Evolutionary conservation across 495 filamentous ascomycete genomes (phyloP), one percentile per base, ranked within the genome.

Genomic region (Penicillium angulare): DNA sequence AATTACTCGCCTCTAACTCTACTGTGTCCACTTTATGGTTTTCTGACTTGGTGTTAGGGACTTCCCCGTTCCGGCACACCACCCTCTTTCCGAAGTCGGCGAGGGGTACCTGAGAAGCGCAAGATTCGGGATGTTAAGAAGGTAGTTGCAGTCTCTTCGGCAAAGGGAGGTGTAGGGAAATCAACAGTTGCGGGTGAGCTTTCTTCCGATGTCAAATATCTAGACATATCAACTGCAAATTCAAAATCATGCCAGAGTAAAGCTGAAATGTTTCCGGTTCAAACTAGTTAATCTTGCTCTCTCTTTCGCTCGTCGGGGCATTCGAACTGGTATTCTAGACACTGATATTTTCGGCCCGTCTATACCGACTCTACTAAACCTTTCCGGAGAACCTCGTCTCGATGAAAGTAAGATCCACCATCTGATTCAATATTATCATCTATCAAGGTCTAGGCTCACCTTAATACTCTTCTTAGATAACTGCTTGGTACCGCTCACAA

Each of bases 81-180:
- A 39, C 84, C 85, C 26, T 70, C 78, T 44, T 81, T 95, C 56
- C 87, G 86, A 21, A 85, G 89, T 35, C 90, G 90, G 52, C 84
- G 90, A 54, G 89, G 91, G 20, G 80, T 97, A 7, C 95, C 93
- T 2, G 73, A 87, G 50, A 86, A 88, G 57, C 83, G 89, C 44
- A 79, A 77, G 61, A 92, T 99, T 54, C 80, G 79, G 15, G 81
- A 87, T 63, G 92, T 97, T 40, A 78, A 80, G 58, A 93, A 97
- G 60, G 82, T 96, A 15, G 79, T 99, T 48, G 92, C 89, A 24
- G 87, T 99, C 15, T 95, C 89, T 29, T 96, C 91, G 0, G 93
- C 95, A 5, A 99, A 99, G 59, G 93, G 93, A 8, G 93, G 93
- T 29, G 93, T 99, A 1, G 93, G 93, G 1, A 99, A 99, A 63